phyloP scores from a whole-genome alignment of 2,329 filamentous ascomycete species.

The Talaromyces sp. region DNA sequence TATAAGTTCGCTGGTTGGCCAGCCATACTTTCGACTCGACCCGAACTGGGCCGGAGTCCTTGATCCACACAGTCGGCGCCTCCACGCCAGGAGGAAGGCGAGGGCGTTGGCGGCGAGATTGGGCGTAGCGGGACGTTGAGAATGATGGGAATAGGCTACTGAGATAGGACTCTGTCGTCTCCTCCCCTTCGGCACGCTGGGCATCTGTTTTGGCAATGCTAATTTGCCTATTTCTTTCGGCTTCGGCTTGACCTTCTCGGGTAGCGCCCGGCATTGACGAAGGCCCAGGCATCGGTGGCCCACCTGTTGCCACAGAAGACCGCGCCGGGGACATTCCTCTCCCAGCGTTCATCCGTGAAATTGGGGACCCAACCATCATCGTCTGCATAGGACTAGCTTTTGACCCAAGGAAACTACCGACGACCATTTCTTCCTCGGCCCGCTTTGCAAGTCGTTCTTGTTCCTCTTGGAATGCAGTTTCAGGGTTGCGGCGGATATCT shows the following conservation, averaged over 20 bases:
- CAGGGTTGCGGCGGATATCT: conserved; percentile 90
- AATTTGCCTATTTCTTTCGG: conserved; percentile 2
- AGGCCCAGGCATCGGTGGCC: conserved; percentile 3
- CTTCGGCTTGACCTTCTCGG: conserved; percentile 4
- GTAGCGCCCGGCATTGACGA: conserved; percentile 2
- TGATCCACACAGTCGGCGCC: conserved; percentile 82
- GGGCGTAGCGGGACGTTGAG: conserved; percentile 71
- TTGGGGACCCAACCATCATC: conserved; percentile 30
- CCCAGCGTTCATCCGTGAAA: conserved; percentile 16
- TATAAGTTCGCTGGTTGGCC: conserved; percentile 94
- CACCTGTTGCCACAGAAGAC: not conserved
- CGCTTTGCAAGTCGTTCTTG: conserved; percentile 75
- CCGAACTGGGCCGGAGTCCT: conserved; percentile 84
- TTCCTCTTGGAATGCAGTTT: conserved; percentile 84
- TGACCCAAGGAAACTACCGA: conserved; percentile 76
- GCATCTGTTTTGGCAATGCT: not conserved
- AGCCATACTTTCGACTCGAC: conserved; percentile 99
- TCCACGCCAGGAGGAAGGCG: conserved; percentile 79
- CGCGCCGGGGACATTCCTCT: conserved; percentile 19
- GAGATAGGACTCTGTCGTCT: conserved; percentile 4
- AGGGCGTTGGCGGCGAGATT: conserved; percentile 36
- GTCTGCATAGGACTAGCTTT: conserved; percentile 24
- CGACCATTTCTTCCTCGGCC: conserved; percentile 80
- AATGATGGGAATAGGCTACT: conserved; percentile 67
- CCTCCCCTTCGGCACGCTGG: not conserved